Evolutionary conservation across 306 rosid species (phyloP).

Genomic region (Casuarina cunninghamiana): DNA sequence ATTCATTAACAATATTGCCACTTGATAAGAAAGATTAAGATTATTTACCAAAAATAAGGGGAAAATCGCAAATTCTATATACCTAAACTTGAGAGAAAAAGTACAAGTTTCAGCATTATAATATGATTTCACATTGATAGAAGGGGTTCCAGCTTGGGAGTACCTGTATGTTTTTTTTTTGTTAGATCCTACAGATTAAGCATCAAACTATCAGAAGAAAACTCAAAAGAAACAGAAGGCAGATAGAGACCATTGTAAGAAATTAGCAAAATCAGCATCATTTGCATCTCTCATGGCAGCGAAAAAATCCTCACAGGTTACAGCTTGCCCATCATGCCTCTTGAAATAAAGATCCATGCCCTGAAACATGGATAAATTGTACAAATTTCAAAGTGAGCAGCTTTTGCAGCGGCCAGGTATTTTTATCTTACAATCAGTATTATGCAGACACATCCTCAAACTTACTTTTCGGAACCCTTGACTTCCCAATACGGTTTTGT

Average conservation of each 20-base stretch:
- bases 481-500: slow-evolving; percentile 90
- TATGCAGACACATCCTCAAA: slow-evolving; percentile 27
- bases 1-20: slow-evolving; percentile 29
- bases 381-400: slow-evolving; percentile 19
- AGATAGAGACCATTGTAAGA: slow-evolving; percentile 62
- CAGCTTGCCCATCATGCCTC: slow-evolving; percentile 99
- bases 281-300: slow-evolving; percentile 98
- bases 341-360: slow-evolving; percentile 99
- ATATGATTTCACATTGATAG: slow-evolving; percentile 67
- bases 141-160: slow-evolving; percentile 99
- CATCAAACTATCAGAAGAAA: slow-evolving; percentile 12
- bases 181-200: slow-evolving; percentile 13
- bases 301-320: slow-evolving; percentile 94
- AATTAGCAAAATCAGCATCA: slow-evolving; percentile 89
- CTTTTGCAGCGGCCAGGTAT: slow-evolving; percentile 11
- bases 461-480: slow-evolving; percentile 91
- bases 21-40: slow-evolving; percentile 20
- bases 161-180: slow-evolving; percentile 53
- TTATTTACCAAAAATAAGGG: slow-evolving; percentile 13
- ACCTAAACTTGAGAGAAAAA: slow-evolving; percentile 82
- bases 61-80: slow-evolving; percentile 17
- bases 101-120: slow-evolving; percentile 74
- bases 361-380: slow-evolving; percentile 42
- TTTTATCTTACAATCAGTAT: slow-evolving; percentile 6
- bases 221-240: slow-evolving; percentile 14